Conservation (phyloP, 495 filamentous ascomycete genomes). For the Zalerion maritima region DNA sequence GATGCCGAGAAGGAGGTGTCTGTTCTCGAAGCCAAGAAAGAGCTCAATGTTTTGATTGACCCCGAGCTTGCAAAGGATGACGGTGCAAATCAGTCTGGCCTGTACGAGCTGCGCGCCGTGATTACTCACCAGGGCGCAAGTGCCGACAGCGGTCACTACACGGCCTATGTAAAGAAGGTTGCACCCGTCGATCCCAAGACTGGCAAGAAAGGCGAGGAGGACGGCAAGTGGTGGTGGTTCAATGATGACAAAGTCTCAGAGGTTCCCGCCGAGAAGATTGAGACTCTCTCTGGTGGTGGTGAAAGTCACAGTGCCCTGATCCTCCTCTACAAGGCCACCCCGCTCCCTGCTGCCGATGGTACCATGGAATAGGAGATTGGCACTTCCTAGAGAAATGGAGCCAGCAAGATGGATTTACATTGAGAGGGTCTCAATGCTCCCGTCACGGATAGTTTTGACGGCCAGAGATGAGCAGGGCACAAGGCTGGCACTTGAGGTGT, state of each 20-base stretch:
- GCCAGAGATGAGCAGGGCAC: too few species aligned
- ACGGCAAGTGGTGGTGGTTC: conserved; percentile 99
- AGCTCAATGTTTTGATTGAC: conserved; percentile 59
- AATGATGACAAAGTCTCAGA: conserved; percentile 96
- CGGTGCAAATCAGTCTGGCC: conserved; percentile 76
- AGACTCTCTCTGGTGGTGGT: conserved; percentile 80
- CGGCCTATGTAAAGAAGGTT: conserved; percentile 89
- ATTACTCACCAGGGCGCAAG: conserved; percentile 97
- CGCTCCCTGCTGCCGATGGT: conserved; percentile 36
- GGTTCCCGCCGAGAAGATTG: conserved; percentile 82
- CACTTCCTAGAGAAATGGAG: too few species aligned
- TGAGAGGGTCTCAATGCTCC: too few species aligned
- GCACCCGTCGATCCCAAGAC: conserved; percentile 47
- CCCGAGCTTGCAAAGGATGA: conserved; percentile 57
- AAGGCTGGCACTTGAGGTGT: too few species aligned
- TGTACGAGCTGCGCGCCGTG: conserved; percentile 88
- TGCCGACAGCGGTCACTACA: conserved; percentile 96
- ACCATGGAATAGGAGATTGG: conserved; percentile 12
- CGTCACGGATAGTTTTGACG: too few species aligned
- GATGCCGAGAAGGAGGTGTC: conserved; percentile 67
- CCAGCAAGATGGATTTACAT: too few species aligned
- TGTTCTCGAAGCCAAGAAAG: conserved; percentile 66
- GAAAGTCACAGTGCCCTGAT: conserved; percentile 93
- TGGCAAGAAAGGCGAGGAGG: conserved; percentile 59
- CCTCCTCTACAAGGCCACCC: conserved; percentile 76